Evolutionary conservation across 23 red algal genomes (phyloP), one percentile per base, ranked within the genome.

Genomic region (Cyanidiococcus yangmingshanensis): DNA sequence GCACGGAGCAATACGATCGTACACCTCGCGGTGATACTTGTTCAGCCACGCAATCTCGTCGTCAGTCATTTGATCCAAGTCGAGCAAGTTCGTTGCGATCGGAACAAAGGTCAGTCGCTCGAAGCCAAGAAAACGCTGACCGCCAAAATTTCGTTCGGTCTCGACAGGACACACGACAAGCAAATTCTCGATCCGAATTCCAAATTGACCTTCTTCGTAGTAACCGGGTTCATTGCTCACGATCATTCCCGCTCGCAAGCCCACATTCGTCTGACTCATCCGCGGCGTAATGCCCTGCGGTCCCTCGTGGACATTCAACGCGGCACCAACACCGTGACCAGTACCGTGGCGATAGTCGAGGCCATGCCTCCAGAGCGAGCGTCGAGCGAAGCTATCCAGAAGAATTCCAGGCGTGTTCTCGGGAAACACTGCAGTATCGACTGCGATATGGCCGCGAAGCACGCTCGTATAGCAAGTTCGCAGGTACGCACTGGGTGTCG

Each of bases 291-390:
- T 97, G 51, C 81, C 84, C 39, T 91, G 88, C 37, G 93, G 93
- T 18, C 93, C 93, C 51, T 97, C 93, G 79, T 97, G 93, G n/a
- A 97, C 93, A 59, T 90, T 90, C 57, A 97, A 76, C 15, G 84
- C 82, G 30, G 93, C 93, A 3, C 93, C 93, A 1, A 97, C 87
- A 18, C 93, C 93, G 57, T 97, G 93, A 0, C 93, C 93, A 31
- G 93, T 97, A 37, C 93, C 93, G 40, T 97, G 93, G 30, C 89
- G 71, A 85, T 97, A 97, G 67, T 97, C 93, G 37, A 97, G 82
- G 1, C 93, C 93, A 74, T 74, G 74, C 24, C 75, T 74, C 93
- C 93, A 97, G 37, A 97, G 79, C 36, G 82, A 76, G 21, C 80
- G 68, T 16, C 93, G 85, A 15, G 93, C 93, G 29, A 86, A 84